These are phyloP conservation scores for Umbelopsis vinacea DNA, from an alignment of 192 early-diverging fungal genomes.

Conservation along the genomic window DNA sequence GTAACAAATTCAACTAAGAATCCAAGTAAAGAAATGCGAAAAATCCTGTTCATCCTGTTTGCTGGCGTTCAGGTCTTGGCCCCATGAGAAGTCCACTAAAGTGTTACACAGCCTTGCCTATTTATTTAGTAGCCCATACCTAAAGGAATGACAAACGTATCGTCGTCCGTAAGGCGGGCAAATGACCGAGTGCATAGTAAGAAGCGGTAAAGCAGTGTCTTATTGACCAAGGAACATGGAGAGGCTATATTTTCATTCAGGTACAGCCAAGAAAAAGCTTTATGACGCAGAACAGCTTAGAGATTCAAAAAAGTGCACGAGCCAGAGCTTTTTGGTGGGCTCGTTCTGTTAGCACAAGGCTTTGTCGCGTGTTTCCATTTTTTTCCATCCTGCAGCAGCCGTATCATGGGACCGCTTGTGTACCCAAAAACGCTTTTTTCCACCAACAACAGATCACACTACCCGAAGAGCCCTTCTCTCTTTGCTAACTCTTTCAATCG, in stretches of 20 bases:
- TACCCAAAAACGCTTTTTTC: constrained; percentile 20
- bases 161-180: not conserved
- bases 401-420: constrained; percentile 20
- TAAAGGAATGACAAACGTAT: constrained; percentile 3
- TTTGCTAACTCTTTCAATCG: no score
- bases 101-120: not conserved
- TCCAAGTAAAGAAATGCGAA: not conserved
- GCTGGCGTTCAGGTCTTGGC: constrained; percentile 1
- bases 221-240: no score
- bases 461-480: not conserved
- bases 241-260: no score
- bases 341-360: constrained; percentile 8
- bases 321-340: not conserved
- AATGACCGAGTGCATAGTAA: not conserved
- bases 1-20: not conserved
- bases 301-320: not conserved
- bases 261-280: no score
- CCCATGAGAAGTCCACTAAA: constrained; percentile 7
- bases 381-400: constrained; percentile 20
- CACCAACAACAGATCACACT: constrained; percentile 25
- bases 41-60: constrained; percentile 11
- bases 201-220: not conserved
- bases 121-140: not conserved
- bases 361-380: constrained; percentile 24
- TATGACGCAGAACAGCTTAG: not conserved